Evolutionary conservation across 257 asterid species (phyloP).

Genomic region (Salvia hispanica): DNA sequence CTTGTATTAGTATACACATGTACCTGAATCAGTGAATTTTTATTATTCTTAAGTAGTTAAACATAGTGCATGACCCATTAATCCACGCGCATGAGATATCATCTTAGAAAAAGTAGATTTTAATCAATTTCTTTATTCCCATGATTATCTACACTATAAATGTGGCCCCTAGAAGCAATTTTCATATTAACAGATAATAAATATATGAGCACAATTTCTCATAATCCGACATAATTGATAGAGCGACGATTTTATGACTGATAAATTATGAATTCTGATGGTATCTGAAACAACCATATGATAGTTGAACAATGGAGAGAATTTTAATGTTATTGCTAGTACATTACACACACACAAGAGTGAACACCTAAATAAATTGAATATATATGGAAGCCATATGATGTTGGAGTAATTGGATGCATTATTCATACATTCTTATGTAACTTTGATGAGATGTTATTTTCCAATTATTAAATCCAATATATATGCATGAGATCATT

Average conservation of each 20-base stretch:
- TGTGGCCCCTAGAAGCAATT: slow-evolving; percentile 36
- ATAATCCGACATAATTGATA: background rate
- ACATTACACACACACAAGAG: background rate
- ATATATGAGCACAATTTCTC: background rate
- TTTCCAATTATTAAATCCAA: slow-evolving; percentile 30
- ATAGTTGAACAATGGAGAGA: background rate
- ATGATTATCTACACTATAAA: slow-evolving; percentile 35
- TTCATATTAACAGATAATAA: background rate
- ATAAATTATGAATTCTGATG: no score
- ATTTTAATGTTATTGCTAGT: no score
- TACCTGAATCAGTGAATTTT: no score
- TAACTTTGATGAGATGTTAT: slow-evolving; percentile 22
- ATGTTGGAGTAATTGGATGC: background rate
- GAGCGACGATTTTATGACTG: background rate
- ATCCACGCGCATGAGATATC: slow-evolving; percentile 37
- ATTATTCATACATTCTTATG: background rate
- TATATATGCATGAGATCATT: slow-evolving; percentile 31
- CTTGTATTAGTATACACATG: no score
- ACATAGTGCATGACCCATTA: slow-evolving; percentile 37
- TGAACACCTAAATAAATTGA: background rate
- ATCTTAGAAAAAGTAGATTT: slow-evolving; percentile 31
- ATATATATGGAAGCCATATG: background rate
- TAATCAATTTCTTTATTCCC: slow-evolving; percentile 33
- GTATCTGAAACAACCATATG: no score
- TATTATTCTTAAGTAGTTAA: slow-evolving; percentile 4